A percentile compares a stretch with the other conserved stretches of the same genome.
Conservation (phyloP, 108 stramenopile species). For the Cyclostephanos invisitatus region DNA sequence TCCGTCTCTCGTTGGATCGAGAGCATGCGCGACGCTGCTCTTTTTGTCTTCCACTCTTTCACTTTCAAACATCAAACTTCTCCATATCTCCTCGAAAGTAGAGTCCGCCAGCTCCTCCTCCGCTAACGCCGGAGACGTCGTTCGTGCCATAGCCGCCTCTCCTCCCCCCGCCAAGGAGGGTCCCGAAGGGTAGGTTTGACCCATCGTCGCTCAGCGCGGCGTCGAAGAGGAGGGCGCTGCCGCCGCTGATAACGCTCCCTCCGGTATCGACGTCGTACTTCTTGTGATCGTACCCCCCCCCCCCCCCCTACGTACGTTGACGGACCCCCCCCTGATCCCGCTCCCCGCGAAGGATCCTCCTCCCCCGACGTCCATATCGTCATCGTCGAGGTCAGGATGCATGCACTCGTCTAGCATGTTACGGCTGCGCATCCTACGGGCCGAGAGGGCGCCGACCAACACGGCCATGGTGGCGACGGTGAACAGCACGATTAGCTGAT, state of each 20-base stretch:
- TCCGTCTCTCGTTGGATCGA: no score
- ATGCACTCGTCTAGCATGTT: constrained; percentile 66
- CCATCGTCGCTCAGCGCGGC: not conserved
- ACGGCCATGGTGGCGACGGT: constrained; percentile 88
- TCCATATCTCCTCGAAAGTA: constrained; percentile 75
- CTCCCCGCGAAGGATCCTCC: constrained; percentile 4
- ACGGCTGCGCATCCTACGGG: constrained; percentile 56
- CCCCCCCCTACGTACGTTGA: not conserved
- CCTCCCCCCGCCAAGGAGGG: constrained; percentile 21
- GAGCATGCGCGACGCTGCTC: no score
- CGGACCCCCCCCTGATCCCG: not conserved
- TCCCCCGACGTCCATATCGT: constrained; percentile 26
- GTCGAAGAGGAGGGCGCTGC: not conserved
- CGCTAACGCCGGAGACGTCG: constrained; percentile 1
- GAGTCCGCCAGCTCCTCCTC: constrained; percentile 43
- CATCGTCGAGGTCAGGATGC: constrained; percentile 78
- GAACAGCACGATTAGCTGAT: constrained; percentile 74
- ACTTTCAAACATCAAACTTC: constrained; percentile 88
- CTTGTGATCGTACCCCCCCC: constrained; percentile 20
- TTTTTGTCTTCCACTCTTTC: no score
- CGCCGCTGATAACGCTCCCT: not conserved
- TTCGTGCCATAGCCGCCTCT: constrained; percentile 32
- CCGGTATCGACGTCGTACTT: constrained; percentile 16
- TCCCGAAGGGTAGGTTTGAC: not conserved
- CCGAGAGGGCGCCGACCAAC: constrained; percentile 72